These are phyloP conservation scores for Schwanniomyces pseudopolymorphus DNA, from an alignment of 805 yeast genomes.

Conservation along the genomic window DNA sequence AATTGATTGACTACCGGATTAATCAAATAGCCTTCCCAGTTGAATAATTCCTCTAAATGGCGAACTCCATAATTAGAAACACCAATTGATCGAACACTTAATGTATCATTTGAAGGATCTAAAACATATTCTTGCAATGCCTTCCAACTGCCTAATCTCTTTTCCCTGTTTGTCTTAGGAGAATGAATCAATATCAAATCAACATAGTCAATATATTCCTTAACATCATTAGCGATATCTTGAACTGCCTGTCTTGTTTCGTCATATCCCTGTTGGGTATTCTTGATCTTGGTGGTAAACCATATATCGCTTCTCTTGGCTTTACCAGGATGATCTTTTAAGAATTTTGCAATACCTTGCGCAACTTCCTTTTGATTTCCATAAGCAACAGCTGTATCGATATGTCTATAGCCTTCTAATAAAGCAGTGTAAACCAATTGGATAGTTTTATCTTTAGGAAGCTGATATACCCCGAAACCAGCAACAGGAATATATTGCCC, in stretches of 20 bases:
- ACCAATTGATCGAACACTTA: constrained; percentile 66
- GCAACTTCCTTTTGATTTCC: constrained; percentile 62
- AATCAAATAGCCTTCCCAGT: constrained; percentile 49
- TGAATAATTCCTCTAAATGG: constrained; percentile 60
- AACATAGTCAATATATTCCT: constrained; percentile 33
- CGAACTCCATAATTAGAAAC: constrained; percentile 70
- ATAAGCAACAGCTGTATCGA: constrained; percentile 73
- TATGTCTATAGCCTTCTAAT: constrained; percentile 66
- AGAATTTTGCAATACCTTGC: constrained; percentile 55
- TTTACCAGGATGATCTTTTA: constrained; percentile 39
- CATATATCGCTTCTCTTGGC: constrained; percentile 32
- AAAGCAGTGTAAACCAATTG: constrained; percentile 57
- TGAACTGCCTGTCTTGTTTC: constrained; percentile 28
- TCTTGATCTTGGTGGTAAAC: constrained; percentile 36
- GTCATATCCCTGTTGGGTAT: constrained; percentile 35
- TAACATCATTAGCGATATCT: constrained; percentile 29
- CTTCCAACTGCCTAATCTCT: constrained; percentile 62
- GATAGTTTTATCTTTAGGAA: constrained; percentile 38
- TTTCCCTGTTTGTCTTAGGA: constrained; percentile 41
- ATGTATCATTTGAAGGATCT: constrained; percentile 39
- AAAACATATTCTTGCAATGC: constrained; percentile 72
- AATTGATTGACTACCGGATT: constrained; percentile 73
- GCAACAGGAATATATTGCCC: constrained; percentile 57
- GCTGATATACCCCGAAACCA: constrained; percentile 55
- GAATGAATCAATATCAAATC: constrained; percentile 50